Base-by-base conservation (phyloP, 192 early-diverging fungal species). In the Coemansia sp. region DNA sequence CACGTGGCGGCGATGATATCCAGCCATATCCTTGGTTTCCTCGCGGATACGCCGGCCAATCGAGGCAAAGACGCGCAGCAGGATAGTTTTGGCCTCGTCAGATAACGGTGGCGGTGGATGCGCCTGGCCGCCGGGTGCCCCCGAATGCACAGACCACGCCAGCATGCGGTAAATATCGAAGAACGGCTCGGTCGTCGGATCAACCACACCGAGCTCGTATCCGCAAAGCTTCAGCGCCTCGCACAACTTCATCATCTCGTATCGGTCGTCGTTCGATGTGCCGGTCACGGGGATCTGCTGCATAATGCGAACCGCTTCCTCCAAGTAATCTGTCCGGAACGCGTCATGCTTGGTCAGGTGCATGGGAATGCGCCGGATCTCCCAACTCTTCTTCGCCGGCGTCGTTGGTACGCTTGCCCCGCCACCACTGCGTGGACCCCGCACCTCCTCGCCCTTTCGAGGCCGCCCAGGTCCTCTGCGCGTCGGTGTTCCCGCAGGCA, bases 151-250 rank as follows among this genome's bases (percentile, higher is more conserved):
- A 0, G 72, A 33, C 78, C 78, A 81, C n/a, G 72, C 57, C 26
- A 81, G 52, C 49, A 81, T 35, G 34, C 62, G 56, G 23, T 81
- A 81, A 10, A 75, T 58, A 62, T 81, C 69, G 21, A 64, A 56
- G 14, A 81, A 38, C 12, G 66, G 56, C 56, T 45, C 62, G 4
- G 65, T 62, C 0, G 35, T 62, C n/a, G 36, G 38, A 23, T 72
- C 62, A 3, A 46, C 65, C 5, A 68, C 69, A 14, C 62, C 75
- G 44, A 75, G 56, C 55, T 81, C 69, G 33, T 75, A 81, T 9
- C 78, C 73, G n/a, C 78, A 81, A 68, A 81, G 67, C 66, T 75
- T 81, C 38, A 81, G 63, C 62, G 72, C 72, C n/a, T 81, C 78
- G 26, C 69, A 65, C 78, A 81, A 63, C 58, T 81, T 81, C 69